phyloP scores from a whole-genome alignment of 306 rosid genomes.

The Mimosa pudica region DNA sequence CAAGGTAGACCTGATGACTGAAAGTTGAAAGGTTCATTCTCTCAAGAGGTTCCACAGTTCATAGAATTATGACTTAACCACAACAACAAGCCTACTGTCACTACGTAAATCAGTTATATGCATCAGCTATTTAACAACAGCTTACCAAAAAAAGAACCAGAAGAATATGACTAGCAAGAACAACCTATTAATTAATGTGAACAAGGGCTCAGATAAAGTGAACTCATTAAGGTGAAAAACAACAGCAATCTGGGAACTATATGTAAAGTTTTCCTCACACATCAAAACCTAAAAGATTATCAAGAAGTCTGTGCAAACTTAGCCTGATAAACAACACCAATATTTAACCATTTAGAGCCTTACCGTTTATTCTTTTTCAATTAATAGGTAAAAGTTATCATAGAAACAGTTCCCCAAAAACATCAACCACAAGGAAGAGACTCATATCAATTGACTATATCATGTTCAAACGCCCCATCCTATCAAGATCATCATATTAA shows the following conservation, averaged over 20 bases:
- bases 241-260: background rate
- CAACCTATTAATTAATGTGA: background rate
- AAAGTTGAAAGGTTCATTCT: background rate
- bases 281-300: background rate
- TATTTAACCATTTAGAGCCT: background rate
- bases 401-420: background rate
- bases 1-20: background rate
- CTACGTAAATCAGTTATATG: no score
- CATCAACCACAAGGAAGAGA: background rate
- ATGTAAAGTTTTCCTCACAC: background rate
- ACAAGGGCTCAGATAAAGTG: background rate
- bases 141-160: background rate
- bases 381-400: background rate
- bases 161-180: background rate
- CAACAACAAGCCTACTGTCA: no score
- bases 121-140: background rate
- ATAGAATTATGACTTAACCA: background rate
- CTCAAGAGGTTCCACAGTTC: background rate
- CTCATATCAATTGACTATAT: background rate
- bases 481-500: background rate
- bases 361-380: background rate
- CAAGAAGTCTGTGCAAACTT: background rate
- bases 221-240: background rate
- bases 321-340: background rate
- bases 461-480: background rate